Evolutionary conservation across 225 moss, liverwort and hornwort genomes (phyloP), one percentile per base, ranked within the genome.

Genomic region (Straminergon stramineum): DNA sequence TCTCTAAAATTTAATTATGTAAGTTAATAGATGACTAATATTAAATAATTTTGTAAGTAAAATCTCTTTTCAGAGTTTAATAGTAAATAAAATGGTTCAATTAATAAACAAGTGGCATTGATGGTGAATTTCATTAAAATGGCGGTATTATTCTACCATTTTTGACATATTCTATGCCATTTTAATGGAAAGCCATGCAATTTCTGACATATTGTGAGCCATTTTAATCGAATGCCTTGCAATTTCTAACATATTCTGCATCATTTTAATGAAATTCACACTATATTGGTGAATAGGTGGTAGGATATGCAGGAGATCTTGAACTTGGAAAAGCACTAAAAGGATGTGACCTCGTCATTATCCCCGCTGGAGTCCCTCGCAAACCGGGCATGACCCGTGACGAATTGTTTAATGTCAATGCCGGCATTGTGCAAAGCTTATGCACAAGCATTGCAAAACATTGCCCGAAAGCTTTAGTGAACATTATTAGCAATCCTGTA

Each of bases 401-500:
- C 62, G 96, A 96, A 90, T 78, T 98, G 84, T 96, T 98, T 71
- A 95, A 96, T 75, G 91, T 96, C 41, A 96, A 98, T 48, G 96
- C 92, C 21, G 81, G 96, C 69, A 98, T 98, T 68, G 93, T 98
- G 8, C 95, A 88, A 77, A 52, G 84, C 51, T 90, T 98, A 17
- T 92, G 90, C 34, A 65, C 30, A 20, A 90, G 93, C 7, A 93
- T 94, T 77, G 87, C 95, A 15, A 86, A 96, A 68, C 87, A 93
- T 71, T 96, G 96, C n/a, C 96, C 95, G 3, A 91, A 96, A 95
- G 98, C 96, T 16, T 81, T 96, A 67, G 87, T 98, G 24, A 94
- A 94, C 81, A 95, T 98, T 58, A 98, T 98, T 84, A 98, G 96
- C 90, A 96, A 96, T 71, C 96, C 93, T 22, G 82, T 96, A 30